Evolutionary conservation across 192 early-diverging fungal genomes (phyloP).

Genomic region (Spizellomyces punctatus): DNA sequence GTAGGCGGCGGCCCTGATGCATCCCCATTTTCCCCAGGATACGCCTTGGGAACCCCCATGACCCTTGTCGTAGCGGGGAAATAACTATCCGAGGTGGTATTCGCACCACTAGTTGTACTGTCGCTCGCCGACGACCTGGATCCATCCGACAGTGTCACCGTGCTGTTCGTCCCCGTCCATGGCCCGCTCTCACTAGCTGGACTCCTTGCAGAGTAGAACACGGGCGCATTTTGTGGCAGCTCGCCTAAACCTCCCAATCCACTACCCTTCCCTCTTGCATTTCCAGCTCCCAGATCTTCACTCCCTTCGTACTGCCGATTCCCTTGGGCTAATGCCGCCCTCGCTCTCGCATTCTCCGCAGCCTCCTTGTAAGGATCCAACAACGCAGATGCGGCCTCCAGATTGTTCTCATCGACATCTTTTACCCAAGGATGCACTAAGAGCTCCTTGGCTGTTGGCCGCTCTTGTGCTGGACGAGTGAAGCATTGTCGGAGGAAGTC

Average conservation of each 20-base stretch:
- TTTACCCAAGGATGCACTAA: slow-evolving; percentile 70
- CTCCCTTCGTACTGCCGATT: not conserved
- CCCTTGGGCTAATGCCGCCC: slow-evolving; percentile 21
- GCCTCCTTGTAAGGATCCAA: slow-evolving; percentile 33
- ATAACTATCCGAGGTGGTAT: not conserved
- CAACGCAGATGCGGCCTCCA: not conserved
- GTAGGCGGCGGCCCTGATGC: not conserved
- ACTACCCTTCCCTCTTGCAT: not conserved
- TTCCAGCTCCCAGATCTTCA: too few species aligned
- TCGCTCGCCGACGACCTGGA: not conserved
- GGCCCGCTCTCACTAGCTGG: not conserved
- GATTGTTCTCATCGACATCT: slow-evolving; percentile 34
- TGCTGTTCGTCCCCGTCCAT: not conserved
- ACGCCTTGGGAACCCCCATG: not conserved
- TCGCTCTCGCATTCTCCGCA: slow-evolving; percentile 29
- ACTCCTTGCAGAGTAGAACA: not conserved
- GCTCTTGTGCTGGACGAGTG: slow-evolving; percentile 64
- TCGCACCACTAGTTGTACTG: too few species aligned
- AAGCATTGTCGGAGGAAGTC: slow-evolving; percentile 82
- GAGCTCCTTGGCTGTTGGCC: slow-evolving; percentile 76
- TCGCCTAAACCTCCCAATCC: slow-evolving; percentile 2
- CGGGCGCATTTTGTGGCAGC: not conserved
- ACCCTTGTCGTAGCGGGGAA: not conserved
- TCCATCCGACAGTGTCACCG: not conserved
- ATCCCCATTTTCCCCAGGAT: not conserved